Evolutionary conservation across 805 yeast genomes (phyloP).

Genomic region (Kodamaea laetipori): DNA sequence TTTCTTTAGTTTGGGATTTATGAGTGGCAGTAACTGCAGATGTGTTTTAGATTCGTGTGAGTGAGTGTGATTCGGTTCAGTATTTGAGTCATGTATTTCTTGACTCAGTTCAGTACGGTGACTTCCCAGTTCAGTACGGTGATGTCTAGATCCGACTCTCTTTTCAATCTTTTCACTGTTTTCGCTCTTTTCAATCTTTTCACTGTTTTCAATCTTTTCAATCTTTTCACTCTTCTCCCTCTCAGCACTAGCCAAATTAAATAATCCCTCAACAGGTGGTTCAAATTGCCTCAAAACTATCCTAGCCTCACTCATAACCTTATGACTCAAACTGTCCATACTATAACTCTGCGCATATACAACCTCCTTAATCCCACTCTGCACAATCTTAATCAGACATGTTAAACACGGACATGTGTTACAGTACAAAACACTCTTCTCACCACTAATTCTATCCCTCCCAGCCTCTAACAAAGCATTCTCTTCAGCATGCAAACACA

Average conservation of each 20-base stretch:
- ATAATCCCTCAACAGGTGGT: slow-evolving; percentile 44
- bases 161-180: too few species aligned
- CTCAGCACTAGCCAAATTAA: slow-evolving; percentile 23
- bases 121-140: too few species aligned
- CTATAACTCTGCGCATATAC: slow-evolving; percentile 90
- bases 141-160: too few species aligned
- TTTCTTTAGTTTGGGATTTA: too few species aligned
- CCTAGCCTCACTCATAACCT: slow-evolving; percentile 73
- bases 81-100: too few species aligned
- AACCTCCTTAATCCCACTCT: slow-evolving; percentile 86
- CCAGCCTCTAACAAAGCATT: slow-evolving; percentile 95
- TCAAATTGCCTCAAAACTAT: slow-evolving; percentile 59
- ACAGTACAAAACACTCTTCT: slow-evolving; percentile 71
- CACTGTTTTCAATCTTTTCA: not conserved
- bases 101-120: too few species aligned
- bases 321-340: slow-evolving; percentile 81
- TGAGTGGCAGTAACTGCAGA: too few species aligned
- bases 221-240: not conserved
- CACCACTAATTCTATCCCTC: slow-evolving; percentile 71
- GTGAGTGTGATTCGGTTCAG: too few species aligned
- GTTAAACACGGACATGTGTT: slow-evolving; percentile 98
- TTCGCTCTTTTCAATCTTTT: too few species aligned
- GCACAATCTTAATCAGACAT: slow-evolving; percentile 93
- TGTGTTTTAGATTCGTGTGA: too few species aligned
- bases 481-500: slow-evolving; percentile 96